Base-by-base conservation (phyloP, 1,284 basidiomycete genomes). In the Inonotus hispidus region DNA sequence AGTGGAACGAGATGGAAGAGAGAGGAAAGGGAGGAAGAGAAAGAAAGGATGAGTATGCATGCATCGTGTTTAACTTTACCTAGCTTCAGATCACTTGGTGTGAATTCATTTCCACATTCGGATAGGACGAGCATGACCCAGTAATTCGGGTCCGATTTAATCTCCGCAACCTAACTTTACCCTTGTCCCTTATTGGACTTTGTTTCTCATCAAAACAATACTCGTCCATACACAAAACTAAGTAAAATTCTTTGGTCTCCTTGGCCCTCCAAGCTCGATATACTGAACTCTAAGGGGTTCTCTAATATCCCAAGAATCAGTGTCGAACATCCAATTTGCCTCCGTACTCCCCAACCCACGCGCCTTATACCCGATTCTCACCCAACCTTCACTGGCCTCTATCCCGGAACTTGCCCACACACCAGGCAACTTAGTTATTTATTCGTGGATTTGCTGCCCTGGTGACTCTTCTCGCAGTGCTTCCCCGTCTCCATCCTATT, bases 91-190 rank as follows among this genome's bases (percentile, higher is more conserved):
- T 52, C 27, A 27, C 3, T 10, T 3, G 2, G 41, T 41, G 53
- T 3, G 53, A 55, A 41, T 25, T 19, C 19, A 39, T 4, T 41
- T 29, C 41, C n/a, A 35, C 35, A 52, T n/a, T 16, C 14, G 32
- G 50, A 11, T 27, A 52, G 4, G 21, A 52, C 16, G 23, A n/a
- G 47, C 50, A 32, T 7, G 32, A 32, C 6, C 50, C 50, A 35
- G 11, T 32, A 19, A 1, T 16, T 52, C 29, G 50, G 50, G 1
- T 16, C 35, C 29, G 50, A 27, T 37, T 29, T 7, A 27, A 52
- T 52, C 50, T 35, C 32, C 32, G 25, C 50, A 52, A 52, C 50
- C 29, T 52, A 52, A 52, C 50, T 19, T 52, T 52, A 52, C 35
- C 27, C 25, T 43, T 14, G 50, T 14, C 50, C 50, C 29, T 11